Evolutionary conservation across 305 asterid genomes (phyloP), one percentile per base, ranked within the genome.

Genomic region (Solanum chacoense): DNA sequence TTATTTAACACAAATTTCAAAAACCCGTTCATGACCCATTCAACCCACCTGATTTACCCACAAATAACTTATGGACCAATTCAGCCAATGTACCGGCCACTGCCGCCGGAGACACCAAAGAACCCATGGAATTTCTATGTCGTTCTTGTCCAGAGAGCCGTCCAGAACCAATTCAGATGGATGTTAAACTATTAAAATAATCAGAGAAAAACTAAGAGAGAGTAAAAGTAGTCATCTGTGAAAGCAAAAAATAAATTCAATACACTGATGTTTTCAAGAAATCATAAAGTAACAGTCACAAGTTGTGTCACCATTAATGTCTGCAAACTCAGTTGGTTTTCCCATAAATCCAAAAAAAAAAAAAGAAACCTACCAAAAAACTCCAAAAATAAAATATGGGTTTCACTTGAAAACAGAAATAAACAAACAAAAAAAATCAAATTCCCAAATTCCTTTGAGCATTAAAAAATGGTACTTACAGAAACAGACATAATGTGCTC

Each of bases 401-500:
- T 37, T 37, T 76, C 13, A 35, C 83, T 18, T 20, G 29, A 36
- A 36, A 76, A 76, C 28, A 76, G 8, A 55, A 11, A 75, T 13
- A 35, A 42, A 29, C 16, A 78, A 87, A 63, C 24, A 31, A 38
- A 50, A 50, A 63, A 8, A 26, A 37, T 63, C 72, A 63, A 63
- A 63, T 63, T 22, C 29, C 72, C 72, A 63, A 22, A 22, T 63
- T 63, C 72, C 72, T 63, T 11, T 22, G 7, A 55, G 24, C 7
- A 16, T 24, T 6, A 8, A 9, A 8, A 63, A 34, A 13, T 18
- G 87, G 50, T 24, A 94, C 99, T 93, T 90, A 97, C 98, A 90
- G 99, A 96, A 65, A 95, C 98, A 35, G 98, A 93, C 99, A 97
- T 96, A 76, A 97, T 97, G 84, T 98, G 98, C 29, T 97, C 99